These are phyloP conservation scores for Trametes meyenii DNA, from an alignment of 768 basidiomycete genomes.

Conservation along the genomic window DNA sequence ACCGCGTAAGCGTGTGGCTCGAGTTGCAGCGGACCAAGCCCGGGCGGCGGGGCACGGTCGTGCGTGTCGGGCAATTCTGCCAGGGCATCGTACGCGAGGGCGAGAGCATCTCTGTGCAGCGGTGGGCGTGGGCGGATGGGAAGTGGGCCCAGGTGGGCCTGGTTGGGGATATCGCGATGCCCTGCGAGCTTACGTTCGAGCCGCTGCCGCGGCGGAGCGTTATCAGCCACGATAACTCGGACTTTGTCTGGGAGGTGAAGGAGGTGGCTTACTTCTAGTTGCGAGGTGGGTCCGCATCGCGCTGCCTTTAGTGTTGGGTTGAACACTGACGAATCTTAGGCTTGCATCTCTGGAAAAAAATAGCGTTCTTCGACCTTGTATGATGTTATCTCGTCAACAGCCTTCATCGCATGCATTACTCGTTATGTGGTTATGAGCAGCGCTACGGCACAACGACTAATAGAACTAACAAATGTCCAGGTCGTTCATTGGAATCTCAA, in stretches of 20 bases:
- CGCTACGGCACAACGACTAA: no score
- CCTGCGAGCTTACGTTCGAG: slow-evolving; percentile 9
- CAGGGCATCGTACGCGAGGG: slow-evolving; percentile 19
- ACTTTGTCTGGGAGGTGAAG: slow-evolving; percentile 1
- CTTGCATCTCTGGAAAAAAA: no score
- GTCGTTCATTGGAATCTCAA: no score
- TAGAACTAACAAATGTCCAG: no score
- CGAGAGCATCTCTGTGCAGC: slow-evolving; percentile 1
- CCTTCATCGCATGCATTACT: no score
- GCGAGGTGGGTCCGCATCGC: neutral
- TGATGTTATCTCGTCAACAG: neutral
- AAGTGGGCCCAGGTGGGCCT: slow-evolving; percentile 4
- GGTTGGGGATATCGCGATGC: slow-evolving; percentile 1
- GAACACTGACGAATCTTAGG: neutral
- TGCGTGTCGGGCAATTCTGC: slow-evolving; percentile 15
- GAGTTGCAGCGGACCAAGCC: neutral
- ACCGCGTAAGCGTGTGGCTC: neutral
- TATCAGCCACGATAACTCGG: neutral
- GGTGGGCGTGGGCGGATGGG: slow-evolving; percentile 14
- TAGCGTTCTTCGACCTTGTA: neutral
- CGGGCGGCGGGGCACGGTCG: slow-evolving; percentile 1
- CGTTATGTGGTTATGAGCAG: no score
- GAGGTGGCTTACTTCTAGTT: neutral
- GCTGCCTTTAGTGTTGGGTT: neutral
- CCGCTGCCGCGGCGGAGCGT: neutral